Evolutionary conservation across 352 stramenopile genomes (phyloP).

Genomic region (Pythium periplocum): DNA sequence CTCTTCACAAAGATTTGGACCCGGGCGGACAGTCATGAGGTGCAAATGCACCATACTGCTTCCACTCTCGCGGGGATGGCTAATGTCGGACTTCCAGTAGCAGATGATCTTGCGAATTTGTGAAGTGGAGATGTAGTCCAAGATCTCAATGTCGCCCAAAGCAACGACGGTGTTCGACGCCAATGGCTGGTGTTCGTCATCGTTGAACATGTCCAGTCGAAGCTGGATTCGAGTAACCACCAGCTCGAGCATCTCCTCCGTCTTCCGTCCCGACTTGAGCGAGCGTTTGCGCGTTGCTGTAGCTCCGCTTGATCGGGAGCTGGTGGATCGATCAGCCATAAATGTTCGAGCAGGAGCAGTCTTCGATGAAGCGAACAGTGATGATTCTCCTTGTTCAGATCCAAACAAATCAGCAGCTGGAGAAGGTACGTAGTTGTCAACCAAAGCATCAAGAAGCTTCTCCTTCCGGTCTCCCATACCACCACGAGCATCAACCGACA

Average conservation of each 20-base stretch:
- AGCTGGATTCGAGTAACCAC: conserved; percentile 75
- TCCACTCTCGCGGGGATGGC: conserved; percentile 76
- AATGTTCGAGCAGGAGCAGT: conserved; percentile 30
- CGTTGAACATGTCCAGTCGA: conserved; percentile 81
- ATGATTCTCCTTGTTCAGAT: conserved; percentile 16
- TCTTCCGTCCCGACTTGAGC: conserved; percentile 77
- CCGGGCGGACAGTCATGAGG: conserved; percentile 73
- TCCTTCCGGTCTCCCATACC: conserved; percentile 35
- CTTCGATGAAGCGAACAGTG: conserved; percentile 36
- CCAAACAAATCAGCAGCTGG: conserved; percentile 50
- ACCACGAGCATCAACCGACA: neutral
- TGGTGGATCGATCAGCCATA: conserved; percentile 26
- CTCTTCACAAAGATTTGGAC: conserved; percentile 75
- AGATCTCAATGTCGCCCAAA: conserved; percentile 74
- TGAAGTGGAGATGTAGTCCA: conserved; percentile 88
- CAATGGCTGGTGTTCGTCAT: conserved; percentile 64
- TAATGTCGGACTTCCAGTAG: conserved; percentile 86
- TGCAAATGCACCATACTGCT: conserved; percentile 80
- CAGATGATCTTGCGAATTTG: conserved; percentile 89
- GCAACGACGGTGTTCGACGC: conserved; percentile 72
- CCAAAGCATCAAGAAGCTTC: conserved; percentile 69
- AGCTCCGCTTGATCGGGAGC: conserved; percentile 7
- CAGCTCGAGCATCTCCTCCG: conserved; percentile 86
- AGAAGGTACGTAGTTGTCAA: conserved; percentile 82
- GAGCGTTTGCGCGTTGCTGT: conserved; percentile 36